phyloP scores from a whole-genome alignment of 2,329 filamentous ascomycete species.

The Epichloe baconii region DNA sequence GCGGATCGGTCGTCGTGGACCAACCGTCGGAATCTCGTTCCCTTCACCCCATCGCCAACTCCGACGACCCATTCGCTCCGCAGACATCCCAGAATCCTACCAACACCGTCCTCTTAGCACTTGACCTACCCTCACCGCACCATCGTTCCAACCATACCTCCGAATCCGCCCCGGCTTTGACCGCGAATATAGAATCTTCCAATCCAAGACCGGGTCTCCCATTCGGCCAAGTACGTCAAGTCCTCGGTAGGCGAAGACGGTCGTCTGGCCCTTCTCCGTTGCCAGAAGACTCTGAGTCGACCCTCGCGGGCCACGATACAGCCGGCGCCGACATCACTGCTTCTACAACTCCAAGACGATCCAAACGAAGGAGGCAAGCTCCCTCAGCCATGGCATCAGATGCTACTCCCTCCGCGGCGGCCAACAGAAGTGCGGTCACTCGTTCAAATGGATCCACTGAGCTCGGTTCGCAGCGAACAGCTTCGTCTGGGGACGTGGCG shows the following conservation, averaged over 20 bases:
- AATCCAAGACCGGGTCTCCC: slow-evolving; percentile 13
- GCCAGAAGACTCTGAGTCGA: slow-evolving; percentile 14
- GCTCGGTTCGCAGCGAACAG: slow-evolving; percentile 12
- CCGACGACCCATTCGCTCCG: slow-evolving; percentile 53
- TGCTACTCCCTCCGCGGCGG: slow-evolving; percentile 33
- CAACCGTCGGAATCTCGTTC: slow-evolving; percentile 21
- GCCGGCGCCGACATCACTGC: slow-evolving; percentile 6
- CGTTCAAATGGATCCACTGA: slow-evolving; percentile 30
- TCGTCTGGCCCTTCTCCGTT: slow-evolving; percentile 26
- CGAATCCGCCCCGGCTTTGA: slow-evolving; percentile 17
- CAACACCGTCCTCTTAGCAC: slow-evolving; percentile 32
- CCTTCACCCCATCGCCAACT: slow-evolving; percentile 24
- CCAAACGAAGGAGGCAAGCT: slow-evolving; percentile 44
- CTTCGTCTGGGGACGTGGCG: slow-evolving; percentile 16
- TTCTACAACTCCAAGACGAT: slow-evolving; percentile 11
- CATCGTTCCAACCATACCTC: slow-evolving; percentile 11
- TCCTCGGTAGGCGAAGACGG: slow-evolving; percentile 45
- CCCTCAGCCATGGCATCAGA: slow-evolving; percentile 49
- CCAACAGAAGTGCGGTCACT: slow-evolving; percentile 39
- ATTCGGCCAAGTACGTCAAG: slow-evolving; percentile 19
- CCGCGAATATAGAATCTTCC: slow-evolving; percentile 29
- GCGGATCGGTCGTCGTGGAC: slow-evolving; percentile 30
- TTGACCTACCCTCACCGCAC: slow-evolving; percentile 14
- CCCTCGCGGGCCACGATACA: slow-evolving; percentile 13
- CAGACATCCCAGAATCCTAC: slow-evolving; percentile 35